phyloP scores from a whole-genome alignment of 2,329 filamentous ascomycete genomes.

The Nectriaceae sp. region DNA sequence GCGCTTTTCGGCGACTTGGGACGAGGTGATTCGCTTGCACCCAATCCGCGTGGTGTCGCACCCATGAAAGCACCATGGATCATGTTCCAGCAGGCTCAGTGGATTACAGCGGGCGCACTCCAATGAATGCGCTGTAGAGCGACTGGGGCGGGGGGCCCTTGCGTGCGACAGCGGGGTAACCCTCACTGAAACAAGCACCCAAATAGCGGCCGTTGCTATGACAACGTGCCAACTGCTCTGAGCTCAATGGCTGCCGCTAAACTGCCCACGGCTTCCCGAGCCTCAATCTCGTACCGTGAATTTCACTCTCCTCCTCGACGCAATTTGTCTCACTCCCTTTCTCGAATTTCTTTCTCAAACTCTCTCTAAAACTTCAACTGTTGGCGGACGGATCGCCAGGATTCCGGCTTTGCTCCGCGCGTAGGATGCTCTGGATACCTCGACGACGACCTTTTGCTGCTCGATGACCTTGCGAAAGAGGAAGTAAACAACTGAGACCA shows the following conservation, averaged over 20 bases:
- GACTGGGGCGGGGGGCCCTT: not conserved
- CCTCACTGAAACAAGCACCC: not conserved
- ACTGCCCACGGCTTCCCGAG: not conserved
- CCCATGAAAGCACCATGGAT: not conserved
- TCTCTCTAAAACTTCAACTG: slow-evolving; percentile 9
- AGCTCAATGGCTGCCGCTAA: not conserved
- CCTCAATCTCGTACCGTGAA: slow-evolving; percentile 20
- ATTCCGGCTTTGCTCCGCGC: slow-evolving; percentile 6
- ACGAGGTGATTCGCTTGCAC: not conserved
- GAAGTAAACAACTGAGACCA: slow-evolving; percentile 28
- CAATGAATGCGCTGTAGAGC: not conserved
- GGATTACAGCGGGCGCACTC: not conserved
- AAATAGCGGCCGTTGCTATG: slow-evolving; percentile 21
- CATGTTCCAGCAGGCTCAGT: no score
- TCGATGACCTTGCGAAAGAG: slow-evolving; percentile 30
- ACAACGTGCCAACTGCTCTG: slow-evolving; percentile 22
- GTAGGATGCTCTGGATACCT: slow-evolving; percentile 26
- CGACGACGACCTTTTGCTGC: slow-evolving; percentile 21
- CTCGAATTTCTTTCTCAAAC: slow-evolving; percentile 6
- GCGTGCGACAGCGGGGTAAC: slow-evolving; percentile 29
- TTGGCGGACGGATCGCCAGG: not conserved
- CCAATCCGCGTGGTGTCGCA: not conserved
- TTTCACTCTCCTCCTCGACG: slow-evolving; percentile 17
- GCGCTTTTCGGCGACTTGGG: slow-evolving; percentile 3
- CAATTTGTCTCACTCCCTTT: slow-evolving; percentile 24